Evolutionary conservation across 177 flowering plant species (phyloP), one percentile per base, ranked within the genome.

Genomic region (Vitis hybrid): DNA sequence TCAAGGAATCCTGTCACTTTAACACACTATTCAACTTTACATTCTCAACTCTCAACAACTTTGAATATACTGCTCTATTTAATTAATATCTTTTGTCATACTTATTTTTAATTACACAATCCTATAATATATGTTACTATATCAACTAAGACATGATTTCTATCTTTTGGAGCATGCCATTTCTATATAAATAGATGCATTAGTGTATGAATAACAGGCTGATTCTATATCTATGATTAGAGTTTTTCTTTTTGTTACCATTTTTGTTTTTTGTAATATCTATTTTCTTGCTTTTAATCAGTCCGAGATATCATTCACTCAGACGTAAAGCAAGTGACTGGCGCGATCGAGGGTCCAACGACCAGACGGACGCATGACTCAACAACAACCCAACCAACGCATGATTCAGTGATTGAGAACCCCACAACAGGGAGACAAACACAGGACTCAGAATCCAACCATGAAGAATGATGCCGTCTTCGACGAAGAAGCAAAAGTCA

Each of bases 321-420:
- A 1, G 19, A 29, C 52, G 55, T 22, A 48, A 64, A 60, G 10
- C 64, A 9, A 39, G 67, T 53, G 18, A n/a, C 51, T 26, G 26
- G 72, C 14, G 65, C 71, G 51, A 80, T 80, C 55, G 80, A 73
- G 74, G 79, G 78, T 20, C 80, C 79, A 67, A 39, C 45, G 0
- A 33, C 45, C 45, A 5, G 8, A 33, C 7, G 0, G 8, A 33
- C 0, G 45, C 45, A 33, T 33, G 45, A 33, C 8, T 33, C 45
- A 1, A 26, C 79, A 67, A 39, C 45, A 33, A 33, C 45, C 45
- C 45, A 33, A 33, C 7, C 5, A 33, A 33, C 8, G 45, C 45
- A 33, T 33, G 45, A 33, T 33, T 33, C 45, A 6, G 8, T 6
- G 45, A 33, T 5, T 33, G 45, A 33, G 8, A 33, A 33, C 45